Evolutionary conservation across 2,329 filamentous ascomycete species (phyloP).

Genomic region (Xylaria hypoxylon): DNA sequence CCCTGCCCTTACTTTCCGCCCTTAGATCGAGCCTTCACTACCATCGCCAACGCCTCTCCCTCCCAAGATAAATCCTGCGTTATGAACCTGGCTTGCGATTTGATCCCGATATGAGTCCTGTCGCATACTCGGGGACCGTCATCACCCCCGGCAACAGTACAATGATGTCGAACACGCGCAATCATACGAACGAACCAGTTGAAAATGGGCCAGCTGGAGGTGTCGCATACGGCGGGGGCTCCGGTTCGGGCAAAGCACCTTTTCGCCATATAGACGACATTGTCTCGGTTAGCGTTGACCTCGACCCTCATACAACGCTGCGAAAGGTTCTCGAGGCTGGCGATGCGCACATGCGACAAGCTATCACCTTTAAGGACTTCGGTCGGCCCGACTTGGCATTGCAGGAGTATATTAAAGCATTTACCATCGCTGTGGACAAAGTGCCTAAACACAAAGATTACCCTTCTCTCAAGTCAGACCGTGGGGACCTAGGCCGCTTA

Average conservation of each 20-base stretch:
- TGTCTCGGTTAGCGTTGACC: slow-evolving; percentile 58
- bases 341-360: slow-evolving; percentile 66
- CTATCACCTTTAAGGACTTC: slow-evolving; percentile 72
- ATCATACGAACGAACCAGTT: slow-evolving; percentile 25
- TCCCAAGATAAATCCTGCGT: slow-evolving; percentile 10
- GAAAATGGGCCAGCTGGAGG: slow-evolving; percentile 7
- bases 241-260: slow-evolving; percentile 50
- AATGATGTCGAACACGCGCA: slow-evolving; percentile 39
- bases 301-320: slow-evolving; percentile 63
- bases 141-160: slow-evolving; percentile 26
- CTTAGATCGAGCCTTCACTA: neutral
- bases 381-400: slow-evolving; percentile 79
- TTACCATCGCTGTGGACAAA: slow-evolving; percentile 79
- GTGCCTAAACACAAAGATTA: slow-evolving; percentile 83
- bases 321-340: slow-evolving; percentile 65
- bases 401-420: slow-evolving; percentile 85
- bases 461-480: slow-evolving; percentile 69
- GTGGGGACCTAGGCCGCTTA: slow-evolving; percentile 59
- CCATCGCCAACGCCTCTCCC: slow-evolving; percentile 3
- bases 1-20: neutral
- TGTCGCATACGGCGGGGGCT: slow-evolving; percentile 28
- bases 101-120: slow-evolving; percentile 44
- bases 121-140: slow-evolving; percentile 40
- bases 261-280: slow-evolving; percentile 68
- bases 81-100: slow-evolving; percentile 26